A percentile compares a stretch with the other conserved stretches of the same genome.
Conservation (phyloP, 2,329 filamentous ascomycete genomes). For the Botrytis fabae region DNA sequence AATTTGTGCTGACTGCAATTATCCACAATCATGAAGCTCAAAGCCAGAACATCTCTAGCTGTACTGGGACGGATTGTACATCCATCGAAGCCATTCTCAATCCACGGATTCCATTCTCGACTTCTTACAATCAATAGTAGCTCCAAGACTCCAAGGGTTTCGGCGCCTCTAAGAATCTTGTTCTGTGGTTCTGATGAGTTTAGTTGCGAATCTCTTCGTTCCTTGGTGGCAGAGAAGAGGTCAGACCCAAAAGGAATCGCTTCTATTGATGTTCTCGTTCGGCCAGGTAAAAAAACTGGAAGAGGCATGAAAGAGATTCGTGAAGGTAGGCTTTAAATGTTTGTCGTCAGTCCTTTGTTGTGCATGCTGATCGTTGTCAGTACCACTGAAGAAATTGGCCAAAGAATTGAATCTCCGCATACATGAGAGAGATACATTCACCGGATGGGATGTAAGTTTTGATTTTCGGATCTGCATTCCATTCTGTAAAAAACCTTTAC, state of each 20-base stretch:
- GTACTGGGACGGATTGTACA: slow-evolving; percentile 5
- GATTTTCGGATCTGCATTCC: neutral
- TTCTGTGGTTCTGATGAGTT: slow-evolving; percentile 95
- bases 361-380: slow-evolving; percentile 46
- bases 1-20: neutral
- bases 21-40: neutral
- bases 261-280: slow-evolving; percentile 83
- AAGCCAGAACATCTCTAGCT: slow-evolving; percentile 7
- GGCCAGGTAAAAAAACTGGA: slow-evolving; percentile 75
- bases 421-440: slow-evolving; percentile 80
- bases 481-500: neutral
- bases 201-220: slow-evolving; percentile 74
- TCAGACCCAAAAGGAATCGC: slow-evolving; percentile 57
- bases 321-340: slow-evolving; percentile 31
- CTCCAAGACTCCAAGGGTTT: slow-evolving; percentile 38
- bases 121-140: slow-evolving; percentile 27
- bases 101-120: slow-evolving; percentile 5
- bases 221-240: slow-evolving; percentile 62
- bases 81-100: slow-evolving; percentile 11
- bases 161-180: slow-evolving; percentile 72
- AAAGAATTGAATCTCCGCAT: slow-evolving; percentile 62
- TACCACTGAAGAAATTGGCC: slow-evolving; percentile 71
- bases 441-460: slow-evolving; percentile 67
- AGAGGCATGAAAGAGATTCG: slow-evolving; percentile 63
- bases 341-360: neutral